Evolutionary conservation across 2,329 filamentous ascomycete species (phyloP).

Genomic region (Achaetomium macrosporum): DNA sequence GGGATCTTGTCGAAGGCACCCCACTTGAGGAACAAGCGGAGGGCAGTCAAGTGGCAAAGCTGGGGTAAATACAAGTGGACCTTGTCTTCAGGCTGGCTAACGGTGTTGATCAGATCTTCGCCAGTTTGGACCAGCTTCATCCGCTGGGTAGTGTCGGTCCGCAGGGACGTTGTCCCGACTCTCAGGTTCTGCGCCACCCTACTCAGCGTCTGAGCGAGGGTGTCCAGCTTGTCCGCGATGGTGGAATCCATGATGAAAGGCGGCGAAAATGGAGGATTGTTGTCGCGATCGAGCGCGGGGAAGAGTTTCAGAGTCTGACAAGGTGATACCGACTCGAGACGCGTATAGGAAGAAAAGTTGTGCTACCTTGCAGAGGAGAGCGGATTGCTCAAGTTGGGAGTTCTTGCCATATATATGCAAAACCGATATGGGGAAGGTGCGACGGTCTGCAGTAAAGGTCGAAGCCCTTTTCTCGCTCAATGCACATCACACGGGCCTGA

Average conservation of each 20-base stretch:
- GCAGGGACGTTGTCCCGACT: not conserved
- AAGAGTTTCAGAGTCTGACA: too few relatives aligned
- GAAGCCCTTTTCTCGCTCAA: too few relatives aligned
- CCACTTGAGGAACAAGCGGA: not conserved
- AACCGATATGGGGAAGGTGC: too few relatives aligned
- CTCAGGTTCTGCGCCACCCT: not conserved
- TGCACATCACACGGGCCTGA: too few relatives aligned
- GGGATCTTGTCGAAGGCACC: not conserved
- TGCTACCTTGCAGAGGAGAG: too few relatives aligned
- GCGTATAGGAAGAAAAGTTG: too few relatives aligned
- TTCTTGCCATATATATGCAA: too few relatives aligned
- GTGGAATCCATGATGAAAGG: not conserved
- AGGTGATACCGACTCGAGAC: too few relatives aligned
- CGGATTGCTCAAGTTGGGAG: too few relatives aligned
- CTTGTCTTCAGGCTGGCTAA: not conserved
- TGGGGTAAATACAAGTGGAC: not conserved
- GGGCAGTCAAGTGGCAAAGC: not conserved
- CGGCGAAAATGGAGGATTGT: not conserved
- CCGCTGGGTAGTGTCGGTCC: not conserved
- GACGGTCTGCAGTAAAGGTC: too few relatives aligned
- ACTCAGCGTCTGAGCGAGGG: not conserved
- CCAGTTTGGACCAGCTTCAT: not conserved
- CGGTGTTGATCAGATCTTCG: not conserved
- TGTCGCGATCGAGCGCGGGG: not conserved
- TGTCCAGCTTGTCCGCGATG: not conserved